These are phyloP conservation scores for Fusarium succisae DNA, from an alignment of 2,329 filamentous ascomycete genomes.

Conservation along the genomic window DNA sequence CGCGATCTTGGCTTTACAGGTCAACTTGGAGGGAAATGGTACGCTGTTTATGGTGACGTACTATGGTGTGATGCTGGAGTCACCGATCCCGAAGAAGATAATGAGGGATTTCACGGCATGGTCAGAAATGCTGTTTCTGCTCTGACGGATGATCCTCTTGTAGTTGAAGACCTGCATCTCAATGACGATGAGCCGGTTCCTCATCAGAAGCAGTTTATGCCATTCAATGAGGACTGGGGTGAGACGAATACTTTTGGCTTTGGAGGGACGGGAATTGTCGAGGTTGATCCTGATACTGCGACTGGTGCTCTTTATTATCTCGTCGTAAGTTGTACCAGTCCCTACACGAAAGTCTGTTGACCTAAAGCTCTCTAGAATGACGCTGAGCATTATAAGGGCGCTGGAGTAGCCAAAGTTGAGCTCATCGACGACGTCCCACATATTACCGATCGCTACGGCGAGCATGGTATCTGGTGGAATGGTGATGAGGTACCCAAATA, in stretches of 20 bases:
- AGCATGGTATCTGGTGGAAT: conserved; percentile 50
- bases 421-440: conserved; percentile 47
- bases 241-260: conserved; percentile 50
- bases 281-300: conserved; percentile 42
- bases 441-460: conserved; percentile 45
- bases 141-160: conserved; percentile 48
- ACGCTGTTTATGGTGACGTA: conserved; percentile 47
- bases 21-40: conserved; percentile 49
- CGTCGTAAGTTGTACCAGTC: conserved; percentile 40
- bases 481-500: conserved; percentile 45
- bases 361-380: conserved; percentile 39
- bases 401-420: conserved; percentile 49
- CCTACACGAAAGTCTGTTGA: accelerated
- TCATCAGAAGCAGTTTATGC: conserved; percentile 50
- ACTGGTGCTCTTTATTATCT: conserved; percentile 50
- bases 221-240: conserved; percentile 49
- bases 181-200: conserved; percentile 43
- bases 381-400: conserved; percentile 47
- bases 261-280: conserved; percentile 52
- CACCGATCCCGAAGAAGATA: conserved; percentile 43
- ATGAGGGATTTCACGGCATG: conserved; percentile 51
- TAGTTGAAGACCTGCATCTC: conserved; percentile 49
- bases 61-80: conserved; percentile 50
- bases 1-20: conserved; percentile 52
- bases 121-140: conserved; percentile 51